Conservation (phyloP, 202 grass and related monocot genomes). For the Bolboschoenoplectus hybrid region DNA sequence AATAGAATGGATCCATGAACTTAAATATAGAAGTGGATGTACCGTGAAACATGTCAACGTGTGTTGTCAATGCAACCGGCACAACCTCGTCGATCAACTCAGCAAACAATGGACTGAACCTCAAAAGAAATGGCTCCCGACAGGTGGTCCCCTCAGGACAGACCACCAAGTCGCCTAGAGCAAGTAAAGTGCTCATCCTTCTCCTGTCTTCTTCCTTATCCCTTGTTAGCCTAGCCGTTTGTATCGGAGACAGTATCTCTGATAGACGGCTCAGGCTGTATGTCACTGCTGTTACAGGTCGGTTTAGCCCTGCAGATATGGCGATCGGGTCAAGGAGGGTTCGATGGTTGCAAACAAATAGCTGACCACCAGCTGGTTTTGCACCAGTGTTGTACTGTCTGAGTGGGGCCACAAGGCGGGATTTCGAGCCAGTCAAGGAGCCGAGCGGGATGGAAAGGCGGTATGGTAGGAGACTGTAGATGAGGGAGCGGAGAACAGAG, state of each 20-base stretch:
- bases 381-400: neutral
- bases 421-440: slow-evolving; percentile 52
- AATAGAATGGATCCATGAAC: slow-evolving; percentile 70
- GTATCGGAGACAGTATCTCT: slow-evolving; percentile 63
- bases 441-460: slow-evolving; percentile 26
- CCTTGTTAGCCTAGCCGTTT: slow-evolving; percentile 53
- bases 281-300: slow-evolving; percentile 52
- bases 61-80: slow-evolving; percentile 58
- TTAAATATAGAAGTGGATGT: slow-evolving; percentile 61
- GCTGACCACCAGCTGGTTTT: neutral
- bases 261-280: slow-evolving; percentile 70
- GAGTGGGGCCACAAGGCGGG: slow-evolving; percentile 43
- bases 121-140: slow-evolving; percentile 56
- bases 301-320: slow-evolving; percentile 47
- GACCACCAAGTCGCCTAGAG: slow-evolving; percentile 56
- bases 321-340: slow-evolving; percentile 61
- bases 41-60: slow-evolving; percentile 65
- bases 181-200: slow-evolving; percentile 50
- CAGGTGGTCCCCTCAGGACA: slow-evolving; percentile 70
- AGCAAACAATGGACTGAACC: slow-evolving; percentile 72
- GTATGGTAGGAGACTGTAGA: slow-evolving; percentile 52
- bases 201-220: slow-evolving; percentile 54
- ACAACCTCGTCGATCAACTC: slow-evolving; percentile 54
- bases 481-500: slow-evolving; percentile 35
- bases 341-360: slow-evolving; percentile 66